These are phyloP conservation scores for Phytophthora tubulina DNA, from an alignment of 352 stramenopile genomes.

Conservation along the genomic window DNA sequence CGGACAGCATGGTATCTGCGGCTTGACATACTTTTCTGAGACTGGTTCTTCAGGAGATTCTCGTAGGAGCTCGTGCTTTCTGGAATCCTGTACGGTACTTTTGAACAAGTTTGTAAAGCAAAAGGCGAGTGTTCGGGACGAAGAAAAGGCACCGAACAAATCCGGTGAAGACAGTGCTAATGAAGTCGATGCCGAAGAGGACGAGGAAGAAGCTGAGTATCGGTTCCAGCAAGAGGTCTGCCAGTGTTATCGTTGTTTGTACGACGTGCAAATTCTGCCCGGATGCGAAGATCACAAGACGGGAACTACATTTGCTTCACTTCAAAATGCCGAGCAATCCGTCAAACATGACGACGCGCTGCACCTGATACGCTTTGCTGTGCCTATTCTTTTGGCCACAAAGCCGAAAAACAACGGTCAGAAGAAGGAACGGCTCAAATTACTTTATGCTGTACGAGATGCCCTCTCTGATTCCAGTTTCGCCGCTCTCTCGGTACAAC, in stretches of 20 bases:
- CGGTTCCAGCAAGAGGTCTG: conserved; percentile 61
- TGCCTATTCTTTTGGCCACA: conserved; percentile 66
- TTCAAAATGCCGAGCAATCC: conserved; percentile 36
- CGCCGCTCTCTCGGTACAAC: conserved; percentile 28
- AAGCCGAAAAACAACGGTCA: conserved; percentile 72
- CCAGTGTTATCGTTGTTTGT: conserved; percentile 81
- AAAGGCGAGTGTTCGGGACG: conserved; percentile 17
- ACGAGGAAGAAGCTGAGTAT: conserved; percentile 31
- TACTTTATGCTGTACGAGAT: conserved; percentile 67
- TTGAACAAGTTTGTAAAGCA: conserved; percentile 45
- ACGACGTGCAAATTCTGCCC: conserved; percentile 74
- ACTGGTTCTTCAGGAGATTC: conserved; percentile 15
- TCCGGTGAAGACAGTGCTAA: conserved; percentile 9
- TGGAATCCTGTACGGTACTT: conserved; percentile 50
- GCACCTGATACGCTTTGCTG: conserved; percentile 57
- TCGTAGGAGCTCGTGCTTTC: conserved; percentile 41
- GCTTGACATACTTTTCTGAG: conserved; percentile 45
- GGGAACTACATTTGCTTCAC: conserved; percentile 45
- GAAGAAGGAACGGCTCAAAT: conserved; percentile 80
- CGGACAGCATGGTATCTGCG: conserved; percentile 57
- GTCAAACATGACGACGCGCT: conserved; percentile 43
- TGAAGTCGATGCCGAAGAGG: conserved; percentile 21
- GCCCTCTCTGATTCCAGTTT: conserved; percentile 44
- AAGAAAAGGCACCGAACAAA: conserved; percentile 8
- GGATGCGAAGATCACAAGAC: conserved; percentile 71